These are phyloP conservation scores for Inga laurina DNA, from an alignment of 306 rosid species.

Conservation along the genomic window DNA sequence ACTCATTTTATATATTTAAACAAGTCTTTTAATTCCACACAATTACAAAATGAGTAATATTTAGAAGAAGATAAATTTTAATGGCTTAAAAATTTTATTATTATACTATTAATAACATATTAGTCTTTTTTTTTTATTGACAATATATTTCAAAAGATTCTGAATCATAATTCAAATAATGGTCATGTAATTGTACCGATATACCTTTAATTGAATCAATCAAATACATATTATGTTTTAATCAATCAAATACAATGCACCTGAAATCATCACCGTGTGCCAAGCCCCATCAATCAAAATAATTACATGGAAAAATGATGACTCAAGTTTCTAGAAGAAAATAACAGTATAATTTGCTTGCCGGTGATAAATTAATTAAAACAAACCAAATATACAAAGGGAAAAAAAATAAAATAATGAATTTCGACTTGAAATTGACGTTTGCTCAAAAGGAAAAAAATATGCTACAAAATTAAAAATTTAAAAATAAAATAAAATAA, in stretches of 20 bases:
- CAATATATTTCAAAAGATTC: neutral
- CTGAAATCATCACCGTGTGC: neutral
- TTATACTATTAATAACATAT: neutral
- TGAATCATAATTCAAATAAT: neutral
- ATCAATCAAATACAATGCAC: neutral
- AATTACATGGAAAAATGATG: neutral
- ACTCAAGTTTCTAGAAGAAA: neutral
- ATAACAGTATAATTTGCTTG: neutral
- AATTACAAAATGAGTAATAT: neutral
- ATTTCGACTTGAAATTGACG: conserved; percentile 6
- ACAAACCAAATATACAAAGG: neutral
- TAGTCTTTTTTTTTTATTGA: neutral
- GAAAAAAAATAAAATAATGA: neutral
- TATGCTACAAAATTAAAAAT: neutral
- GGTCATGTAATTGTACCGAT: neutral
- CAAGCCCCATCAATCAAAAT: neutral
- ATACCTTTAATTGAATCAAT: neutral
- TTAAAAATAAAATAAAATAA: neutral
- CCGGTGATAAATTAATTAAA: neutral
- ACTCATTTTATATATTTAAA: no score
- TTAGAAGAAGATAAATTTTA: neutral
- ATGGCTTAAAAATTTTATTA: no score
- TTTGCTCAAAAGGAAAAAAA: neutral
- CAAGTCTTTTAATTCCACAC: no score
- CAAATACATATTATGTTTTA: neutral